phyloP scores from a whole-genome alignment of 805 yeast genomes.

The Hanseniaspora valbyensis region DNA sequence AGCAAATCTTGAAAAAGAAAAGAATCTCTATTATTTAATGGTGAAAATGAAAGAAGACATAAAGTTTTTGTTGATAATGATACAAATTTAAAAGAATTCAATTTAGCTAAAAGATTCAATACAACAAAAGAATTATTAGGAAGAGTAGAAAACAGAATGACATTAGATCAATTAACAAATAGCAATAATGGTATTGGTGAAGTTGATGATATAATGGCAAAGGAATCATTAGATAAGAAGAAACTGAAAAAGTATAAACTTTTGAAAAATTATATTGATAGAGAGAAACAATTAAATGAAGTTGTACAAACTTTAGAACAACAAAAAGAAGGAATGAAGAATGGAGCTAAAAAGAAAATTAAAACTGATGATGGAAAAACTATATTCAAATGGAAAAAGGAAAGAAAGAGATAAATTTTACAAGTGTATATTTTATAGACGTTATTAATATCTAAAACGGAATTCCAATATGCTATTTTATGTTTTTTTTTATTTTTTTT shows the following conservation, averaged over 20 bases:
- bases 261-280: constrained; percentile 53
- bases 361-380: constrained; percentile 55
- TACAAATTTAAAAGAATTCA: constrained; percentile 45
- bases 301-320: constrained; percentile 64
- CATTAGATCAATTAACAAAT: constrained; percentile 42
- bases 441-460: no score
- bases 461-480: not conserved
- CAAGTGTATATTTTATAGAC: not conserved
- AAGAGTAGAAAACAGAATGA: constrained; percentile 62
- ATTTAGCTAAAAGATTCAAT: constrained; percentile 54
- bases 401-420: constrained; percentile 42
- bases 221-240: constrained; percentile 38
- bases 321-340: constrained; percentile 81
- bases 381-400: constrained; percentile 74
- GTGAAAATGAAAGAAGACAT: constrained; percentile 51
- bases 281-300: constrained; percentile 54
- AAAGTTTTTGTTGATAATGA: constrained; percentile 71
- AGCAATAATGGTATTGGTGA: constrained; percentile 21
- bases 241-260: constrained; percentile 51
- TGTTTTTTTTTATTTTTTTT: not conserved
- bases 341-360: constrained; percentile 73
- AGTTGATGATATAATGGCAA: constrained; percentile 26
- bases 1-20: constrained; percentile 46
- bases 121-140: constrained; percentile 56
- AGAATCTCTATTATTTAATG: constrained; percentile 38